Conservation (phyloP, 208 protist genomes). For the Acanthamoeba rhysodes region DNA sequence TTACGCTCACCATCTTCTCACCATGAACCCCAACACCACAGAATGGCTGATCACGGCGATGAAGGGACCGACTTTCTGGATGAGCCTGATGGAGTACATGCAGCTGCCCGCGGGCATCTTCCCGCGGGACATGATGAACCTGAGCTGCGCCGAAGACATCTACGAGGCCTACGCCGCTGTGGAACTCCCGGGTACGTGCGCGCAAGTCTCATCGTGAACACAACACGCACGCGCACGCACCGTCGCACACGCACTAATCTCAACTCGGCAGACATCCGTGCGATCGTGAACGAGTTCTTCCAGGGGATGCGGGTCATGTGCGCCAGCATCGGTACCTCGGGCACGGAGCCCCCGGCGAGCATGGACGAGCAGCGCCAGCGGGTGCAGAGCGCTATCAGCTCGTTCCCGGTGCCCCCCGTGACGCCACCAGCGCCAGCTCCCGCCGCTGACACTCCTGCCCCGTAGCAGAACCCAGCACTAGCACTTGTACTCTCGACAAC, state of each 20-base stretch:
- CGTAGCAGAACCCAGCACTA: neutral
- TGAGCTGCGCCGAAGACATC: slow-evolving; percentile 37
- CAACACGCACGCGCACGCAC: neutral
- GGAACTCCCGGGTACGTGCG: neutral
- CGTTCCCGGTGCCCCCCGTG: neutral
- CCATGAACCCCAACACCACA: neutral
- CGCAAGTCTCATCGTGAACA: neutral
- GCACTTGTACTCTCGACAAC: too few relatives aligned
- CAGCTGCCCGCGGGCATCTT: slow-evolving; percentile 47
- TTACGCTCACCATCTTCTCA: neutral
- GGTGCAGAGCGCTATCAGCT: neutral
- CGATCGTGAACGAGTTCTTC: slow-evolving; percentile 45
- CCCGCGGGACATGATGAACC: slow-evolving; percentile 51
- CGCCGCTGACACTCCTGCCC: neutral
- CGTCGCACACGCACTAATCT: neutral
- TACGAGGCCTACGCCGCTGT: slow-evolving; percentile 40
- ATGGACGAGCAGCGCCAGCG: slow-evolving; percentile 33
- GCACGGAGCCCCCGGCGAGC: neutral
- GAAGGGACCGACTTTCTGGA: slow-evolving; percentile 47
- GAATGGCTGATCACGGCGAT: slow-evolving; percentile 70
- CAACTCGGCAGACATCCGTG: neutral
- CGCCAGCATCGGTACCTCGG: slow-evolving; percentile 27
- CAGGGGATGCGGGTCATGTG: slow-evolving; percentile 59
- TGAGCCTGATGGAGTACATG: slow-evolving; percentile 75
- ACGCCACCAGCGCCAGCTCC: neutral